Base-by-base conservation (phyloP, 192 early-diverging fungal genomes). In the Podila clonocystis region DNA sequence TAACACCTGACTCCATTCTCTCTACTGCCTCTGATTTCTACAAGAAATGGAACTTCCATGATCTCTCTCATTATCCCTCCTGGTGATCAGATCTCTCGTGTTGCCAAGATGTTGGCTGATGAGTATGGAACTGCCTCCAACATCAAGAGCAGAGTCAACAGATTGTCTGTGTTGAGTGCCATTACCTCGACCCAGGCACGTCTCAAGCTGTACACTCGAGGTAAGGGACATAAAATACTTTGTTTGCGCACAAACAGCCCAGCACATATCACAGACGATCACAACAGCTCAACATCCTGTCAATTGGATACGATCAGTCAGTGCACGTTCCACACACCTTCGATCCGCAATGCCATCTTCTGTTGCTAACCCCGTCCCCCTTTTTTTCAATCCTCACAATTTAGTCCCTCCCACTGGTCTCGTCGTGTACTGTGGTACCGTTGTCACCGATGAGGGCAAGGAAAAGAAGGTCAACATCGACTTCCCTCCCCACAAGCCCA, bases 101-200 rank as follows among this genome's bases (percentile, higher is more conserved):
- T 92, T 17, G 90, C 90, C 52, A 93, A 93, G 74, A 98, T 97
- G 98, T 91, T 98, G 87, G 94, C 96, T 34, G 96, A 95, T 82
- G 98, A 99, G 92, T 95, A 98, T 82, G 98, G 98, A 65, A 97
- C 98, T 24, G 98, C 98, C 19, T 97, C 96, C 74, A 99, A 99
- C 92, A 99, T 99, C 88, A 99, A 99, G 86, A 97, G 96, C 63
- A 95, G 98, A 67, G 98, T 99, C 36, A 99, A 99, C 89, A 89
- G 97, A 64, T 89, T 96, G 58, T 99, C 98, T 36, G 98, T 99
- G 15, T 85, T 99, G 60, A 89, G 93, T 31, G 98, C 98, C 74
- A 99, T 99, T 75, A 97, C 96, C 24, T 99, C 98, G 55, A 96
- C 97, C 28, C 97, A 98, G 83, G 93, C 96, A 73, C 91, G 95